phyloP scores from a whole-genome alignment of 2,329 filamentous ascomycete species.

The Leptographium galeiforme region DNA sequence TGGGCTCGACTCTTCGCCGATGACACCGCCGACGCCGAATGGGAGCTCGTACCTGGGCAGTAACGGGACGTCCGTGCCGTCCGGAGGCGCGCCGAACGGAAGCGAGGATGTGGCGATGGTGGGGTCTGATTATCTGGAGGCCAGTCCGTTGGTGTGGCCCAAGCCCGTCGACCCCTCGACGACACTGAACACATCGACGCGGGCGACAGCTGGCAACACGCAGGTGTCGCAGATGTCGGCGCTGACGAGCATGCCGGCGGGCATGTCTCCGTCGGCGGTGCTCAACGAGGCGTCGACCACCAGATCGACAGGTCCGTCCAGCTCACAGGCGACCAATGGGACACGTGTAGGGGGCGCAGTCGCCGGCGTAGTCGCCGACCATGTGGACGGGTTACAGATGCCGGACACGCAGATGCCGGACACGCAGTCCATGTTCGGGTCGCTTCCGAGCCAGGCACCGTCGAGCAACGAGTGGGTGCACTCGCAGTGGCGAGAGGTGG shows the following conservation, averaged over 20 bases:
- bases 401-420: conserved; percentile 32
- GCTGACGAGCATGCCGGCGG: conserved; percentile 42
- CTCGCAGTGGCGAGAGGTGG: conserved; percentile 42
- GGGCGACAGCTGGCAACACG: conserved; percentile 32
- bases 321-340: conserved; percentile 63
- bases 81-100: conserved; percentile 24
- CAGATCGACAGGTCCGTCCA: conserved; percentile 56
- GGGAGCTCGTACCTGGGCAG: conserved; percentile 29
- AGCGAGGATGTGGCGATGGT: conserved; percentile 51
- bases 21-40: conserved; percentile 25
- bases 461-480: conserved; percentile 42
- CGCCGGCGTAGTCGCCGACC: conserved; percentile 12
- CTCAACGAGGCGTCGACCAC: conserved; percentile 86
- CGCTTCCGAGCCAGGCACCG: conserved; percentile 23
- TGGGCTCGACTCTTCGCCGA: not conserved
- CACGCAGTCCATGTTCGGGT: conserved; percentile 29
- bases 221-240: conserved; percentile 53
- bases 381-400: conserved; percentile 24
- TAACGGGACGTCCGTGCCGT: conserved; percentile 42
- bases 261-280: conserved; percentile 43
- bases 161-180: conserved; percentile 8
- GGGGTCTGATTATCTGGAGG: conserved; percentile 30
- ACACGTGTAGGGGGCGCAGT: conserved; percentile 22
- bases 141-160: conserved; percentile 22
- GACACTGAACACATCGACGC: conserved; percentile 21